Percentiles rank a stretch among this genome's conserved stretches.
phyloP scores from a whole-genome alignment of 805 yeast genomes.

The Metschnikowia santaceciliae region DNA sequence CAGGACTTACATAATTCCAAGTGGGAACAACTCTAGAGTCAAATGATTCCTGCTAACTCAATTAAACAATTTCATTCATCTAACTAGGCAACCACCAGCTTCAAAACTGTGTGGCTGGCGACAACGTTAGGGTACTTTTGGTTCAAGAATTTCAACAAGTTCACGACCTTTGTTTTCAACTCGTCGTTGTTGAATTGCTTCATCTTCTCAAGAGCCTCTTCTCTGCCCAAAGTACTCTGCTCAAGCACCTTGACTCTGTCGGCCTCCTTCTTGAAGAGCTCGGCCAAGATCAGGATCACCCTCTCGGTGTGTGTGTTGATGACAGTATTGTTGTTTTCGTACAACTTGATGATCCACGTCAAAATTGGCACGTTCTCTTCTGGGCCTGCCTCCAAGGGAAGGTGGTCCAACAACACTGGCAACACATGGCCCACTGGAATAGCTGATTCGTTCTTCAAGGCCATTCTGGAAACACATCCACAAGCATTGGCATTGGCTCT shows the following conservation, averaged over 20 bases:
- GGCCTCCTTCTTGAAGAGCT: conserved; percentile 69
- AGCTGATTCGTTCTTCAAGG: conserved; percentile 62
- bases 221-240: conserved; percentile 82
- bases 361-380: conserved; percentile 94
- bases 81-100: conserved; percentile 35
- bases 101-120: conserved; percentile 46
- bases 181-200: conserved; percentile 76
- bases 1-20: too few relatives aligned
- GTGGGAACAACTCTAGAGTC: too few relatives aligned
- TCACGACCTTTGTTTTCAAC: conserved; percentile 59
- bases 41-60: neutral
- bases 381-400: conserved; percentile 83
- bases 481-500: conserved; percentile 91
- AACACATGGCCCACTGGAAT: conserved; percentile 74
- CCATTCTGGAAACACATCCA: conserved; percentile 95
- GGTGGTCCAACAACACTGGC: conserved; percentile 69
- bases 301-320: conserved; percentile 55
- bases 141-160: conserved; percentile 70
- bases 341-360: conserved; percentile 68
- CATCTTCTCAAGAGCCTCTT: conserved; percentile 69
- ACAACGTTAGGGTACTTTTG: conserved; percentile 60
- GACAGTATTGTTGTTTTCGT: conserved; percentile 56
- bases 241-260: conserved; percentile 65
- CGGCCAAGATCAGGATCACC: conserved; percentile 63
- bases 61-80: neutral